Conservation (phyloP, 371 early-diverging fungal species). For the Smittium culicis region DNA sequence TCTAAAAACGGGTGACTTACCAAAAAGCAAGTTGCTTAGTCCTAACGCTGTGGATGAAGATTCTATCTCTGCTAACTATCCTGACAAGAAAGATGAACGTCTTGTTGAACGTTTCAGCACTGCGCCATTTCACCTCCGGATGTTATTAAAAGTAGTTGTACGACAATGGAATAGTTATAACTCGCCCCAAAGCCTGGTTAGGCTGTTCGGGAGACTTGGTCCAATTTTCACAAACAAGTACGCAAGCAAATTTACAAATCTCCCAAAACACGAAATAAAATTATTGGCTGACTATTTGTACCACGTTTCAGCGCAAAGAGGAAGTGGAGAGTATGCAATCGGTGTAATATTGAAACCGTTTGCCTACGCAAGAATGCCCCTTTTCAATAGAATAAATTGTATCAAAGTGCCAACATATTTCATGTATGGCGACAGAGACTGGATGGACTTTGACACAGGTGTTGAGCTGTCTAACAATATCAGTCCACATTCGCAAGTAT, state of each 20-base stretch:
- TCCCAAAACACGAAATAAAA: slow-evolving; percentile 44
- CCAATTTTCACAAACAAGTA: slow-evolving; percentile 53
- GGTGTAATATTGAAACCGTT: slow-evolving; percentile 64
- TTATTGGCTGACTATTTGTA: slow-evolving; percentile 49
- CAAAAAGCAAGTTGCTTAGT: neutral
- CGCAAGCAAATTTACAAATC: slow-evolving; percentile 52
- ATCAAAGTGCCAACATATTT: slow-evolving; percentile 66
- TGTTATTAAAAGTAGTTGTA: slow-evolving; percentile 17
- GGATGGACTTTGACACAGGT: slow-evolving; percentile 79
- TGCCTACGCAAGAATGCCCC: slow-evolving; percentile 72
- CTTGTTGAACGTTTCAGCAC: neutral
- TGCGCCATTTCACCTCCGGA: slow-evolving; percentile 15
- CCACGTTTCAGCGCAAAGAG: slow-evolving; percentile 58
- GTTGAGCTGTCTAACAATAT: slow-evolving; percentile 40
- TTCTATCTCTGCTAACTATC: neutral
- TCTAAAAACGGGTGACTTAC: neutral
- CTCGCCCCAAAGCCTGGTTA: slow-evolving; percentile 70
- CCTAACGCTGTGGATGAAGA: neutral
- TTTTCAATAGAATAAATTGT: slow-evolving; percentile 46
- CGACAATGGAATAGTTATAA: slow-evolving; percentile 55
- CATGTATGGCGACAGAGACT: slow-evolving; percentile 67
- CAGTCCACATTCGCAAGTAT: slow-evolving; percentile 36
- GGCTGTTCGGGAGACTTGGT: slow-evolving; percentile 62
- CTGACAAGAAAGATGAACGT: neutral
- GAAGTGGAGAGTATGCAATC: slow-evolving; percentile 35